phyloP scores from a whole-genome alignment of 208 protist genomes.

The Crithidia expoeki region DNA sequence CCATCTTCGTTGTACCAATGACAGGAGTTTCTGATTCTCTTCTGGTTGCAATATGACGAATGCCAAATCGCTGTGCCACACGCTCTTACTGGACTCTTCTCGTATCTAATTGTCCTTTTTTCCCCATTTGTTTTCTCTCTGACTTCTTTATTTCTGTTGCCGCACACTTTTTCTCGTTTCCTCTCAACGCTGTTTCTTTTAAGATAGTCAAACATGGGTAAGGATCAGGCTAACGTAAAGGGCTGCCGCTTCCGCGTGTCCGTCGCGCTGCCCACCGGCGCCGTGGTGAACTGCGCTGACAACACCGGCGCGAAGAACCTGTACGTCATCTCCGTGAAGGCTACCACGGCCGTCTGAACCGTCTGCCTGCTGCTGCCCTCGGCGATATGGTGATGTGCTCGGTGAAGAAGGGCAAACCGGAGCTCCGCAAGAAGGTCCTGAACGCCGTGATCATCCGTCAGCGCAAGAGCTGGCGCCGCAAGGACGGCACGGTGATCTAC shows the following conservation, averaged over 20 bases:
- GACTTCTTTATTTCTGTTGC: background rate
- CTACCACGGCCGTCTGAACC: conserved; percentile 98
- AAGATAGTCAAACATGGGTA: conserved; percentile 82
- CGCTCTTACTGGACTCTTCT: too few species aligned
- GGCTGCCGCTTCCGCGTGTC: conserved; percentile 99
- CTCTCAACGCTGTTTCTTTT: background rate
- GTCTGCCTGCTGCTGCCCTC: conserved; percentile 97
- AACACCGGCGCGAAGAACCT: conserved; percentile 99
- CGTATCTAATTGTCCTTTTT: background rate
- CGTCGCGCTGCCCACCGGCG: conserved; percentile 98
- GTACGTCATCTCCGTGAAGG: conserved; percentile 99
- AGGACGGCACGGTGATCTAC: conserved; percentile 98
- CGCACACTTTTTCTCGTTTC: background rate
- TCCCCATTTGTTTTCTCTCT: background rate
- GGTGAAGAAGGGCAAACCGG: conserved; percentile 99
- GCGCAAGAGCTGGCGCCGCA: conserved; percentile 98
- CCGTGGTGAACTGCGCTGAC: conserved; percentile 99
- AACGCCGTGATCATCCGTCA: conserved; percentile 99
- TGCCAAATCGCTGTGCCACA: too few species aligned
- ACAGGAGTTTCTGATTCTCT: too few species aligned
- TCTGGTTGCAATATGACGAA: too few species aligned
- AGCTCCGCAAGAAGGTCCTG: conserved; percentile 99
- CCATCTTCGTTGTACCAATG: too few species aligned
- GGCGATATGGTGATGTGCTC: conserved; percentile 99
- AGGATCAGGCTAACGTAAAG: conserved; percentile 91